A percentile compares a stretch with the other conserved stretches of the same genome.
Evolutionary conservation across 306 rosid genomes (phyloP).

Genomic region (Calophaca sinica): DNA sequence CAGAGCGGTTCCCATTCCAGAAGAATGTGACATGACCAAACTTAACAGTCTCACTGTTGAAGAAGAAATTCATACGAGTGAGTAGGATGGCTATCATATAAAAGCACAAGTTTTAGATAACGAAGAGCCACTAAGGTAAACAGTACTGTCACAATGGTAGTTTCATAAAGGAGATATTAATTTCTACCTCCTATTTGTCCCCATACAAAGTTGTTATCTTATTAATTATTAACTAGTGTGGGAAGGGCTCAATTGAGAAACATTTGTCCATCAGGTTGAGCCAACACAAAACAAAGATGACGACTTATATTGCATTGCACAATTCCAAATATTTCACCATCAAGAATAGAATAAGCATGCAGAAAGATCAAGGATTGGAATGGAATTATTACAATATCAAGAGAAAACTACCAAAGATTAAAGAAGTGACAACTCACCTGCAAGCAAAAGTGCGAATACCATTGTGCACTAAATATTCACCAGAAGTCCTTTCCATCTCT

Average conservation of each 20-base stretch:
- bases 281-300: too few species aligned
- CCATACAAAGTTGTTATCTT: not conserved
- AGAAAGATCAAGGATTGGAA: slow-evolving; percentile 24
- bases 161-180: slow-evolving; percentile 12
- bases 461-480: slow-evolving; percentile 89
- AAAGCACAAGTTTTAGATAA: slow-evolving; percentile 12
- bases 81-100: slow-evolving; percentile 22
- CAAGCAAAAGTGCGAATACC: slow-evolving; percentile 95
- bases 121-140: not conserved
- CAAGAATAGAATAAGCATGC: slow-evolving; percentile 32
- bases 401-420: slow-evolving; percentile 3
- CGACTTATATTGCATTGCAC: not conserved
- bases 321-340: slow-evolving; percentile 14
- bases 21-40: slow-evolving; percentile 99
- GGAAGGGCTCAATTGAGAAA: slow-evolving; percentile 5
- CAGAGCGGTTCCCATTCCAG: slow-evolving; percentile 99
- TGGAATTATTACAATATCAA: not conserved
- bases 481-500: slow-evolving; percentile 96
- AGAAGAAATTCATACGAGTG: slow-evolving; percentile 17
- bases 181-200: slow-evolving; percentile 9
- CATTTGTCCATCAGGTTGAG: not conserved
- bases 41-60: slow-evolving; percentile 91
- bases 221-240: slow-evolving; percentile 10
- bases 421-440: slow-evolving; percentile 63
- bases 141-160: not conserved